Base-by-base conservation (phyloP, 805 yeast species). In the Candida ortonii region DNA sequence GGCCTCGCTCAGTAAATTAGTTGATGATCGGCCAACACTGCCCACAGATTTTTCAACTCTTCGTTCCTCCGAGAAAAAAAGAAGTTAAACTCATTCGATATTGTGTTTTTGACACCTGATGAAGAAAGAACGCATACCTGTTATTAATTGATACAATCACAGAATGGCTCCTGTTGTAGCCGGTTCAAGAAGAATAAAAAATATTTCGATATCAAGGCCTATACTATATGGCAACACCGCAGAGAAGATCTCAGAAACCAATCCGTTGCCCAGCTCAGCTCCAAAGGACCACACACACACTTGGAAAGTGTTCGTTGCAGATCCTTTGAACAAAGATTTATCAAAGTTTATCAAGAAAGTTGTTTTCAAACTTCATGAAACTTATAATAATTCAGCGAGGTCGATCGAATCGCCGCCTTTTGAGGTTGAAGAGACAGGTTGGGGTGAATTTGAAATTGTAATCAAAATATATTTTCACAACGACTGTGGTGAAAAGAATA, bases 361-460 rank as follows among this genome's bases (percentile, higher is more conserved):
- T 1, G 90, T 89, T 0, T 93, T 90, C 68, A 93, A 93, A 56
- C 67, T 93, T 15, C 98, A 93, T 59, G 98, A 93, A 46, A 93
- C 98, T 1, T 93, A 90, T 51, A 82, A 80, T 14, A 85, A 80
- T 49, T 76, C 96, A 2, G 77, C 87, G n/a, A 67, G 99, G 36
- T 73, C 93, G 1, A 70, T 90, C 11, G 97, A 93, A 43, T 57
- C 68, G 19, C 97, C 97, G 2, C 98, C 98, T 0, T 93, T 83
- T 52, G 95, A 88, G 57, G 87, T 93, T 18, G 84, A 95, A 2
- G 99, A 93, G 54, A 85, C 97, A 0, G 99, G 99, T 0, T 93
- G 99, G 99, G 99, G 99, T 47, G 99, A 93, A 59, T 93, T 93
- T 61, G 99, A 93, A 53, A 83, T 93, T 42, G 76, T 84, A 22